phyloP scores from a whole-genome alignment of 768 basidiomycete species.

The Lactarius vividus region DNA sequence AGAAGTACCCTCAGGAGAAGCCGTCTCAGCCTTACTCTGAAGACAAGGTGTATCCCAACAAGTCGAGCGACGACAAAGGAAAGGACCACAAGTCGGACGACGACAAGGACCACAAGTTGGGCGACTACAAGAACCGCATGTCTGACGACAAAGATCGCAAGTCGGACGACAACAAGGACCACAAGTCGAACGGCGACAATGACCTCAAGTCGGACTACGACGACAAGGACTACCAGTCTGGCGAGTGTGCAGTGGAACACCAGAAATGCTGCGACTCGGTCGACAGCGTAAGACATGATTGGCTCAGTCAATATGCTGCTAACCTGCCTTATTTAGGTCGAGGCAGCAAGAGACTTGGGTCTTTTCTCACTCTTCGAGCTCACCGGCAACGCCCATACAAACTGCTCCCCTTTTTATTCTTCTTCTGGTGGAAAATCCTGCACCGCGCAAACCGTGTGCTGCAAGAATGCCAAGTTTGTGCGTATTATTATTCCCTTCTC shows the following conservation, averaged over 20 bases:
- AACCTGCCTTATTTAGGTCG: neutral
- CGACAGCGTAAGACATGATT: neutral
- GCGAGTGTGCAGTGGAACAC: neutral
- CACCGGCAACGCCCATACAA: too few relatives aligned
- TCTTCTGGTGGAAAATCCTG: too few relatives aligned
- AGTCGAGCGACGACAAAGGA: neutral
- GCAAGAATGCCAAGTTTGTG: neutral
- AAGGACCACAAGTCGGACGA: neutral
- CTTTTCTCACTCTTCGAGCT: neutral
- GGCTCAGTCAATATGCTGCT: neutral
- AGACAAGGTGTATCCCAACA: neutral
- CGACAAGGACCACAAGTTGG: neutral
- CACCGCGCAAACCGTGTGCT: neutral
- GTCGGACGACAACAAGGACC: neutral
- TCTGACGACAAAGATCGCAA: neutral
- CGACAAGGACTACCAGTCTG: neutral
- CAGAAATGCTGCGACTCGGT: neutral
- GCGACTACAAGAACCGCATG: too few relatives aligned
- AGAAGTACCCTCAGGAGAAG: slow-evolving; percentile 1
- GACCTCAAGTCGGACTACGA: neutral
- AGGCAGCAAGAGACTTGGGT: too few relatives aligned
- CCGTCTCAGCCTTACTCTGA: too few relatives aligned
- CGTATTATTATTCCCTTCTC: neutral
- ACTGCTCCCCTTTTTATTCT: too few relatives aligned
- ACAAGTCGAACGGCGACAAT: neutral